These are phyloP conservation scores for Fusarium sp. DNA, from an alignment of 2,329 filamentous ascomycete species.

Conservation along the genomic window DNA sequence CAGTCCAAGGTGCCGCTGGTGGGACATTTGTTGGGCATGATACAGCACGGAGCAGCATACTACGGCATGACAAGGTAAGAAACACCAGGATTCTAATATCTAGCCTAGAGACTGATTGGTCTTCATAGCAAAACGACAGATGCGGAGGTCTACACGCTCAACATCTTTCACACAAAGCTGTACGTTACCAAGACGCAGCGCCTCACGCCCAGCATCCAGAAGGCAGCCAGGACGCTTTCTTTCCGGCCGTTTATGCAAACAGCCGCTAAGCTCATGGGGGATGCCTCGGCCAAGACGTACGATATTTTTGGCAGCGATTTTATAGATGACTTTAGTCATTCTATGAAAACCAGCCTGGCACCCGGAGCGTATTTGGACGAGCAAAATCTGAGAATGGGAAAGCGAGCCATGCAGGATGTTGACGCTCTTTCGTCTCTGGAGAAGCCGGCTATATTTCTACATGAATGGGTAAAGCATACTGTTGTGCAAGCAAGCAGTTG, in stretches of 20 bases:
- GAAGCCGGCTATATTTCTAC: not conserved
- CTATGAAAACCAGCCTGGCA: constrained; percentile 22
- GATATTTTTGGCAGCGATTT: constrained; percentile 35
- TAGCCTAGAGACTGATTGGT: not conserved
- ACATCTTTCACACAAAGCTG: constrained; percentile 48
- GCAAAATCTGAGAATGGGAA: constrained; percentile 38
- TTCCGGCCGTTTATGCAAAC: constrained; percentile 50
- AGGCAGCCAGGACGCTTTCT: constrained; percentile 42
- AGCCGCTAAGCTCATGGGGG: constrained; percentile 29
- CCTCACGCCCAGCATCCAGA: constrained; percentile 47
- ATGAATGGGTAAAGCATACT: constrained; percentile 24
- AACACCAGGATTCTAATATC: too few species aligned
- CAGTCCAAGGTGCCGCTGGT: constrained; percentile 36
- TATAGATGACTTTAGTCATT: constrained; percentile 28
- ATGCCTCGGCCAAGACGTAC: constrained; percentile 10
- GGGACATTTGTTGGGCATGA: constrained; percentile 39
- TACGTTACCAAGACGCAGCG: constrained; percentile 48
- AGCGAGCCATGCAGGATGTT: constrained; percentile 25
- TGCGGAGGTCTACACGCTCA: constrained; percentile 49
- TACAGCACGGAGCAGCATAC: constrained; percentile 31
- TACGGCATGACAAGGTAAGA: constrained; percentile 35
- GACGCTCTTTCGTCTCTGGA: not conserved
- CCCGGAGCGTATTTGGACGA: constrained; percentile 30
- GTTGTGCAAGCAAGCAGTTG: constrained; percentile 43
- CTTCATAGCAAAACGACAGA: constrained; percentile 26